These are phyloP conservation scores for Casuarina glauca DNA, from an alignment of 306 rosid species.

Conservation along the genomic window DNA sequence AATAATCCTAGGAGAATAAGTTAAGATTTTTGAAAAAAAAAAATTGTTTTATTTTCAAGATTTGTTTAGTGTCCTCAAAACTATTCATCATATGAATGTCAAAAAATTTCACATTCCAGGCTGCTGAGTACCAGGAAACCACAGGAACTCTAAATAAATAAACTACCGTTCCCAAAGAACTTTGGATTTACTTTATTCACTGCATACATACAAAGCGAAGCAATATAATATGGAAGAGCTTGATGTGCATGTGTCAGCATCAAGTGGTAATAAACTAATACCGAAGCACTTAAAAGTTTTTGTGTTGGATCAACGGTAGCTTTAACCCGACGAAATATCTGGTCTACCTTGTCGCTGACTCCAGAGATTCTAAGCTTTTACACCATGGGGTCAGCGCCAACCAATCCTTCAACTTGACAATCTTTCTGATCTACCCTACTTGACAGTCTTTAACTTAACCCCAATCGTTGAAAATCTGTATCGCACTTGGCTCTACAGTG, in stretches of 20 bases:
- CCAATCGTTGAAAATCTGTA: not conserved
- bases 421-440: not conserved
- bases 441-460: not conserved
- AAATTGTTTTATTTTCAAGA: too few species aligned
- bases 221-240: not conserved
- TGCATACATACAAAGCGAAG: not conserved
- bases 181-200: not conserved
- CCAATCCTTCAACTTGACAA: not conserved
- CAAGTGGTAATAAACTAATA: not conserved
- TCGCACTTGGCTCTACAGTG: not conserved
- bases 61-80: too few species aligned
- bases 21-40: too few species aligned
- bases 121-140: constrained; percentile 7
- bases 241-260: constrained; percentile 28
- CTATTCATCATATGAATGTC: too few species aligned
- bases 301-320: constrained; percentile 1
- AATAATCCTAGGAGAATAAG: too few species aligned
- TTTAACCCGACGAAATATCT: constrained; percentile 5
- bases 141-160: not conserved
- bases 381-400: constrained; percentile 20
- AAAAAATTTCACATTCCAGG: not conserved
- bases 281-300: not conserved
- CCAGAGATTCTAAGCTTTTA: not conserved
- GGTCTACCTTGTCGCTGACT: constrained; percentile 1
- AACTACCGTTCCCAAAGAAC: not conserved